Evolutionary conservation across 768 basidiomycete genomes (phyloP), one percentile per base, ranked within the genome.

Genomic region (Crassisporium funariophilum): DNA sequence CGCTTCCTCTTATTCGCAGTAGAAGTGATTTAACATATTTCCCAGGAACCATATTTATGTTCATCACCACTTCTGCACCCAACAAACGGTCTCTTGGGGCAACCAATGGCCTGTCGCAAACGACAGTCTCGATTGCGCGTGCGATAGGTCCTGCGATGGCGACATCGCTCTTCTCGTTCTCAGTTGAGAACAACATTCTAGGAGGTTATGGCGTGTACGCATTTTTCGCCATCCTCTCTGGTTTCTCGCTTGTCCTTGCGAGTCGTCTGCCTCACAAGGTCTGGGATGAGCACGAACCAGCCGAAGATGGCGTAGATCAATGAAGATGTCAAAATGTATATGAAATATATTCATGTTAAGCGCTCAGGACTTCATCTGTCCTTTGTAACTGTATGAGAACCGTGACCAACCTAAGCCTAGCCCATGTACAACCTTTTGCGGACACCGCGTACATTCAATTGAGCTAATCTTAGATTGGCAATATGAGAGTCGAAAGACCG

Each of bases 151-250:
- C 81, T 0, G 72, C 70, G 1, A 31, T 73, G 24, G 61, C 73
- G 4, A 77, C 79, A 0, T 79, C 79, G 0, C 55, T 79, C n/a
- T 82, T 81, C 46, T 78, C 81, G 1, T 54, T 73, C 21, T 81
- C 80, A 0, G 72, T 78, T 22, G 57, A 82, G 50, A 60, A 71
- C 50, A 73, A 76, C 29, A 6, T 78, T 2, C 55, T 79, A 1
- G 69, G 73, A 1, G 78, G 79, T 11, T 74, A 78, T 51, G 64
- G 69, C 4, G 70, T 78, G 3, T 80, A 79, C 50, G 61, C 63
- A 20, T 20, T 74, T 29, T 54, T 79, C 25, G 52, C 60, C 1
- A 25, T 57, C 2, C 52, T 78, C 7, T 64, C 71, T 5, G 49
- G 61, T 29, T 53, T 64, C 13, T 67, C 69, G 7, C 39, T 70